Conservation (phyloP, 306 rosid genomes). For the Trichosanthes truncata region DNA sequence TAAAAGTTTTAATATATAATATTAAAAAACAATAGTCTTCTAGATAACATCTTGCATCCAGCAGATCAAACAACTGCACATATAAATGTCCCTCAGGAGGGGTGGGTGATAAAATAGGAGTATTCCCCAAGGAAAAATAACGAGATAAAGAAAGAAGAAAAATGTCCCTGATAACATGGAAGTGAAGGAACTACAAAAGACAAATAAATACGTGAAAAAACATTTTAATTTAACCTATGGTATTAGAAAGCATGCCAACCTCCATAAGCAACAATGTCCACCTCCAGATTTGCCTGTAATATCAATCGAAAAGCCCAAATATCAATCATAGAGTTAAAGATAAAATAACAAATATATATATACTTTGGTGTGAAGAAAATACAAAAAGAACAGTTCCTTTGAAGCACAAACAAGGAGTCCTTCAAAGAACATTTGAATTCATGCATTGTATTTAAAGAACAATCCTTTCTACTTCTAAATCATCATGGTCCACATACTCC, state of each 20-base stretch:
- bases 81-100: neutral
- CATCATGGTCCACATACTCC: neutral
- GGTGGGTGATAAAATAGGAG: neutral
- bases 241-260: constrained; percentile 29
- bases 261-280: constrained; percentile 88
- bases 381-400: neutral
- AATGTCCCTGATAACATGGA: neutral
- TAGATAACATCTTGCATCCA: neutral
- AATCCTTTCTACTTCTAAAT: neutral
- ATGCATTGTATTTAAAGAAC: neutral
- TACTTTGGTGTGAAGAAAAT: neutral
- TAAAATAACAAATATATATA: neutral
- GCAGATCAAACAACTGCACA: neutral
- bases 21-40: neutral
- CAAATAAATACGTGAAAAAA: neutral
- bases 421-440: neutral
- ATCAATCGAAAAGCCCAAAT: constrained; percentile 2
- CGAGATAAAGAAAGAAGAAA: neutral
- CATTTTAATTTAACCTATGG: neutral
- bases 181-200: neutral
- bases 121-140: neutral
- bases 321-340: constrained; percentile 2
- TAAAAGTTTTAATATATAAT: neutral
- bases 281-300: constrained; percentile 64
- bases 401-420: neutral